phyloP scores from a whole-genome alignment of 768 basidiomycete species.

The Serendipita indica region DNA sequence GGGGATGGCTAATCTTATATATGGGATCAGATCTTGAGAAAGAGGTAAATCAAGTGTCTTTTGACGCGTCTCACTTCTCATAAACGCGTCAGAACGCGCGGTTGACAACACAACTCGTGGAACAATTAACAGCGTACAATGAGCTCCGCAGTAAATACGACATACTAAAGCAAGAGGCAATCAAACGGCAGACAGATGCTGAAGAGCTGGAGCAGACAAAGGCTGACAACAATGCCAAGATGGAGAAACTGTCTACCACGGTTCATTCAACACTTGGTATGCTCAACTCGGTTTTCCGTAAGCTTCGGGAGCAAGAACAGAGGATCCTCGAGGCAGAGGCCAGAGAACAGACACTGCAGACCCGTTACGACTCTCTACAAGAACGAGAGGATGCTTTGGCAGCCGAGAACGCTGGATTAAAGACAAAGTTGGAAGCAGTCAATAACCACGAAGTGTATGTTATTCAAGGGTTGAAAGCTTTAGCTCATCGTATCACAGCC shows the following conservation, averaged over 20 bases:
- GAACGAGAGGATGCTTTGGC: too few relatives aligned
- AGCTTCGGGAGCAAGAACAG: not conserved
- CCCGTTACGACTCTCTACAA: not conserved
- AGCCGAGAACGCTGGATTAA: not conserved
- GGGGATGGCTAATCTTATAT: not conserved
- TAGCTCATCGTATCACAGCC: not conserved
- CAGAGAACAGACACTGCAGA: not conserved
- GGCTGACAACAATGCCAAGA: not conserved
- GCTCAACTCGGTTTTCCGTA: not conserved
- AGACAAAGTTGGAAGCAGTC: not conserved
- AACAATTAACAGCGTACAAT: not conserved
- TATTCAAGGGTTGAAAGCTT: not conserved
- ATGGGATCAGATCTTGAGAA: not conserved
- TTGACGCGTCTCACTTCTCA: not conserved
- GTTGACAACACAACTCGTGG: not conserved
- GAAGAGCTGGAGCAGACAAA: not conserved
- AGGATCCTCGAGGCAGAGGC: not conserved
- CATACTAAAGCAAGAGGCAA: not conserved
- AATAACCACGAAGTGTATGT: not conserved
- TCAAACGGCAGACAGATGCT: not conserved
- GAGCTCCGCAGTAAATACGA: not conserved
- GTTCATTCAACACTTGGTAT: not conserved
- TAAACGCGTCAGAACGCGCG: not conserved
- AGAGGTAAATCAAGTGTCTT: not conserved
- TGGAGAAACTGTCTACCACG: not conserved